These are phyloP conservation scores for Chlorella sp. DNA, from an alignment of 139 green algal genomes.

Conservation along the genomic window DNA sequence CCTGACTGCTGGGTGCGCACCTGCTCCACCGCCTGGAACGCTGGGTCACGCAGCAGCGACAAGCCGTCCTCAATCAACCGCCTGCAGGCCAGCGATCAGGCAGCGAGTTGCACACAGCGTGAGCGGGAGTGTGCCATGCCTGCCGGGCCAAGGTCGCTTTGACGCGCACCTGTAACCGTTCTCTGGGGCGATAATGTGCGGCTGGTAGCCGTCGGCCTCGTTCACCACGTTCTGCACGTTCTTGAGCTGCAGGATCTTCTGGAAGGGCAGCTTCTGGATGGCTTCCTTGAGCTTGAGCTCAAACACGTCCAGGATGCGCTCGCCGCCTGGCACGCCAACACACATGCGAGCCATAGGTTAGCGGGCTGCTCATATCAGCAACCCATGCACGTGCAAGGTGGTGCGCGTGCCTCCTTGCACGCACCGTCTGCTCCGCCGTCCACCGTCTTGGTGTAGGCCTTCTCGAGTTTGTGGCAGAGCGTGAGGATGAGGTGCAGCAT, in stretches of 20 bases:
- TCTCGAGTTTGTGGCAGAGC: slow-evolving; percentile 80
- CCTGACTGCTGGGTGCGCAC: too few relatives aligned
- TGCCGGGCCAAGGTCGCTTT: neutral
- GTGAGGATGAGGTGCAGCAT: slow-evolving; percentile 90
- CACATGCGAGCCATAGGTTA: neutral
- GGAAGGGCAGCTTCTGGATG: slow-evolving; percentile 83
- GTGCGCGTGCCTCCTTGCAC: neutral
- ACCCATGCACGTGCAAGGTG: neutral
- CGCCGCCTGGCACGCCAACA: slow-evolving; percentile 50
- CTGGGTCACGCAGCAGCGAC: slow-evolving; percentile 49
- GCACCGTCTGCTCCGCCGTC: slow-evolving; percentile 75
- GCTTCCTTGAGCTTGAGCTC: slow-evolving; percentile 84
- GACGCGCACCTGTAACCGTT: slow-evolving; percentile 84
- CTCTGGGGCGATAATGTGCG: slow-evolving; percentile 95
- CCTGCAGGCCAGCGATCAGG: slow-evolving; percentile 31
- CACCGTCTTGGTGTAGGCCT: slow-evolving; percentile 69
- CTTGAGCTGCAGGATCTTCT: slow-evolving; percentile 77
- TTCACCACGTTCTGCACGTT: slow-evolving; percentile 66
- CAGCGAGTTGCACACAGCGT: neutral
- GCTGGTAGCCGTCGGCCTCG: slow-evolving; percentile 94
- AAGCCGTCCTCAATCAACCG: slow-evolving; percentile 78
- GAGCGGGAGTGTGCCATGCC: neutral
- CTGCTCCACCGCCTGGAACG: slow-evolving; percentile 58
- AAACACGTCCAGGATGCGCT: slow-evolving; percentile 86
- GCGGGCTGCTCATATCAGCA: neutral